Base-by-base conservation (phyloP, 495 filamentous ascomycete species). In the Podospora didyma region DNA sequence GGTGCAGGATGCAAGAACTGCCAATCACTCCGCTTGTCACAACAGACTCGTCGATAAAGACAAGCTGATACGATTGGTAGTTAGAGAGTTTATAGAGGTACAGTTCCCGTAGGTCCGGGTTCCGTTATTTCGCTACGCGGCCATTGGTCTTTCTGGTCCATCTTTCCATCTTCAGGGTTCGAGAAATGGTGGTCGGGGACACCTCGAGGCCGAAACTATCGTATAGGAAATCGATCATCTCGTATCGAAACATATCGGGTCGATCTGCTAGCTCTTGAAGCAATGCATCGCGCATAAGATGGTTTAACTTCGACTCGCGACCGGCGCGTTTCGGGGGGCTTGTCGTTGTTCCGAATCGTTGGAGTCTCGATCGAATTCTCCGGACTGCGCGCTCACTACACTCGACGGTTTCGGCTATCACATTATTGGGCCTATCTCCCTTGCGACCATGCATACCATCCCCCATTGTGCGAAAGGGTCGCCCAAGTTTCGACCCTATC, bases 401-500 rank as follows among this genome's bases (percentile, higher is more conserved):
- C 6, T 7, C 19, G 7, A 14, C 45, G 22, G 16, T 22, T 4
- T 4, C 19, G 11, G 45, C 45, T 47, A 21, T 12, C 22, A 4
- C 4, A 47, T 47, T 14, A 7, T 19, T 47, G 22, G 22, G 37
- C 51, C n/a, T 62, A 59, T 49, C 45, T 59, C 37, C 60, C 60
- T 56, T 62, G 37, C 22, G 19, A 45, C 55, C n/a, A 55, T 44
- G 56, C 51, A 56, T 59, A 60, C 60, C 56, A 59, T 26, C 42
- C 60, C n/a, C 52, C 52, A 26, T 60, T 62, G 26, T 53, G 7
- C 6, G 60, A 49, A 24, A 63, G 57, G 4, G 24, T 50, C 28
- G 60, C 55, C 60, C 51, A 58, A 12, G 9, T 46, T 50, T 50
- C 48, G 2, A 2, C 12, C 39, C 2, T 51, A 20, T 59, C 37